phyloP scores from a whole-genome alignment of 73 alveolate genomes.

The Paramecium tetraurelia region DNA sequence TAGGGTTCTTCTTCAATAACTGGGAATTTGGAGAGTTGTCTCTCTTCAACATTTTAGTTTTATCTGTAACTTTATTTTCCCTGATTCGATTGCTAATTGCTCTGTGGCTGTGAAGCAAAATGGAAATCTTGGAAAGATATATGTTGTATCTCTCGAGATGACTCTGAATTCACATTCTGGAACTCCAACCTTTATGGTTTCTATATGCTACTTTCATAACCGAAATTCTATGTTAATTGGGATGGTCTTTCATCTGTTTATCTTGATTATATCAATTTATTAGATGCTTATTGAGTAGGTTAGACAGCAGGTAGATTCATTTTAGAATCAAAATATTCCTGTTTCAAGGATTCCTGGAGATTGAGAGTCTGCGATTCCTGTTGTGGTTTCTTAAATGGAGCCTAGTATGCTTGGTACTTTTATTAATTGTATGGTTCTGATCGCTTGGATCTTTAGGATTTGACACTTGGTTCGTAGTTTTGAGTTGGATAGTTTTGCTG shows the following conservation, averaged over 20 bases:
- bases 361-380: neutral
- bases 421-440: neutral
- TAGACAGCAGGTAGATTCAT: neutral
- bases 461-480: neutral
- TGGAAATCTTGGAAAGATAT: constrained; percentile 1
- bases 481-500: neutral
- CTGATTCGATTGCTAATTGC: neutral
- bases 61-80: neutral
- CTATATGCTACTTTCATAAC: neutral
- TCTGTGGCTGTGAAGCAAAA: neutral
- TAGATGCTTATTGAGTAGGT: neutral
- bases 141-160: neutral
- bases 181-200: neutral
- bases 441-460: neutral
- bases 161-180: neutral
- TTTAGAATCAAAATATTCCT: neutral
- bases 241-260: neutral
- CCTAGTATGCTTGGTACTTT: neutral
- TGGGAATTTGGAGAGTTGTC: neutral
- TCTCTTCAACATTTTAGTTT: neutral
- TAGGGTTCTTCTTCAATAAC: constrained; percentile 16
- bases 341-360: neutral
- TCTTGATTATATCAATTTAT: neutral
- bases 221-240: neutral
- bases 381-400: constrained; percentile 7